These are phyloP conservation scores for Graphilbum sp. DNA, from an alignment of 2,329 filamentous ascomycete species.

Conservation along the genomic window DNA sequence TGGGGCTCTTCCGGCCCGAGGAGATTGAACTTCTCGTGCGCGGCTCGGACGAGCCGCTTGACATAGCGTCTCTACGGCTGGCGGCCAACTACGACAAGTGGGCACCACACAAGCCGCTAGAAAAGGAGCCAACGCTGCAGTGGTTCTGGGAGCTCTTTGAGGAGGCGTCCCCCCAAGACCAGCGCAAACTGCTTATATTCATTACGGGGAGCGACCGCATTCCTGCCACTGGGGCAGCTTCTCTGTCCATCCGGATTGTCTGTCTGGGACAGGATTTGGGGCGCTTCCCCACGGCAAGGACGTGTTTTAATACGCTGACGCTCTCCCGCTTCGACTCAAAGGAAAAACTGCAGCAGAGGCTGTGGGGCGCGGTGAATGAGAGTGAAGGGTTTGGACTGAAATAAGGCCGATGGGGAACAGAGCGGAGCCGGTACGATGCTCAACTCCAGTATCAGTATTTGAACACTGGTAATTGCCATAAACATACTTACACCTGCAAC, in stretches of 20 bases:
- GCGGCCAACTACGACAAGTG: slow-evolving; percentile 76
- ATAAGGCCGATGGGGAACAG: slow-evolving; percentile 22
- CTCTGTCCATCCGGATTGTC: slow-evolving; percentile 57
- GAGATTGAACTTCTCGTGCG: slow-evolving; percentile 81
- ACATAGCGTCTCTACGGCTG: slow-evolving; percentile 57
- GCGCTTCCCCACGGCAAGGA: slow-evolving; percentile 71
- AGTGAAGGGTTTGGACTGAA: slow-evolving; percentile 89
- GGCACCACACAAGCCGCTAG: slow-evolving; percentile 37
- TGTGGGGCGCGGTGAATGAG: slow-evolving; percentile 78
- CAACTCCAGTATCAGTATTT: no score
- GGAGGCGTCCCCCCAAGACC: slow-evolving; percentile 45
- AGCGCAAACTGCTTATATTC: slow-evolving; percentile 68
- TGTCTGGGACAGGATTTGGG: slow-evolving; percentile 60
- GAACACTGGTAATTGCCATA: no score
- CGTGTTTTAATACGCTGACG: slow-evolving; percentile 77
- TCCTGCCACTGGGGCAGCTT: slow-evolving; percentile 72
- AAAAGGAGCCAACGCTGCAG: slow-evolving; percentile 47
- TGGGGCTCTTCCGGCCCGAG: slow-evolving; percentile 75
- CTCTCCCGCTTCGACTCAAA: slow-evolving; percentile 56
- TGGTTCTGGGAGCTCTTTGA: slow-evolving; percentile 88
- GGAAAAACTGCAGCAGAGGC: slow-evolving; percentile 49
- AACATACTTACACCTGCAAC: no score
- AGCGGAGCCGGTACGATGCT: no score
- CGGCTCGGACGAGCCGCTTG: slow-evolving; percentile 69
- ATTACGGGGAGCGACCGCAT: slow-evolving; percentile 85